A percentile compares a stretch with the other conserved stretches of the same genome.
Conservation (phyloP, 2,329 filamentous ascomycete genomes). For the Juglanconis oblonga region DNA sequence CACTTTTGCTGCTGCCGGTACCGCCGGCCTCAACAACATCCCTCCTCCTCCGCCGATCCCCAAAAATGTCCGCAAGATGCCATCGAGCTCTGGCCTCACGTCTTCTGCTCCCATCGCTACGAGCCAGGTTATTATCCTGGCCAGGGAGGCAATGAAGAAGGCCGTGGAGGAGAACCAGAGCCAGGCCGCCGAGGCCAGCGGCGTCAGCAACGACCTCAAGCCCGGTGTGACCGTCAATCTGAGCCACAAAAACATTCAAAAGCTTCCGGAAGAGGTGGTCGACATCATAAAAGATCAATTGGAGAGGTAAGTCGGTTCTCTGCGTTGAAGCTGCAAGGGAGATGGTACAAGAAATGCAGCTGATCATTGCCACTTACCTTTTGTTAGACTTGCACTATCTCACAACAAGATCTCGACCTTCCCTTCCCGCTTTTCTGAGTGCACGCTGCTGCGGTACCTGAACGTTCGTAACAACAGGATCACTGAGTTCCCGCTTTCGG, state of each 20-base stretch:
- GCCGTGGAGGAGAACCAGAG: slow-evolving; percentile 64
- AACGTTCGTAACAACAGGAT: slow-evolving; percentile 78
- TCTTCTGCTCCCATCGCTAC: slow-evolving; percentile 53
- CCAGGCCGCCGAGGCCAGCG: slow-evolving; percentile 59
- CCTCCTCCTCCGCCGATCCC: slow-evolving; percentile 45
- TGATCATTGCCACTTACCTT: slow-evolving; percentile 20
- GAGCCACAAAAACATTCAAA: slow-evolving; percentile 70
- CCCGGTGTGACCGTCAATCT: slow-evolving; percentile 76
- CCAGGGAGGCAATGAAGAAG: slow-evolving; percentile 64
- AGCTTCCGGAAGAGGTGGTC: slow-evolving; percentile 70
- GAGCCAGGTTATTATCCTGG: slow-evolving; percentile 62
- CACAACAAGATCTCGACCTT: slow-evolving; percentile 73
- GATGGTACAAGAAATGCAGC: slow-evolving; percentile 7
- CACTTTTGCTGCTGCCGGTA: slow-evolving; percentile 24
- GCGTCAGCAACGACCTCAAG: slow-evolving; percentile 59
- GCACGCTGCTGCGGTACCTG: slow-evolving; percentile 73
- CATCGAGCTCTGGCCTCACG: slow-evolving; percentile 46
- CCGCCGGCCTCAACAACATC: slow-evolving; percentile 32
- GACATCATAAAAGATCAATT: slow-evolving; percentile 72
- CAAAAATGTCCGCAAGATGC: slow-evolving; percentile 41
- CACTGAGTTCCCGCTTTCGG: slow-evolving; percentile 57
- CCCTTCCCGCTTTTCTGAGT: slow-evolving; percentile 70
- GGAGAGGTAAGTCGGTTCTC: slow-evolving; percentile 54
- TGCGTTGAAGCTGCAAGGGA: slow-evolving; percentile 5
- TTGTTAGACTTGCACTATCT: slow-evolving; percentile 69